Conservation (phyloP, 345 rosid genomes). For the Limnanthes douglasii region DNA sequence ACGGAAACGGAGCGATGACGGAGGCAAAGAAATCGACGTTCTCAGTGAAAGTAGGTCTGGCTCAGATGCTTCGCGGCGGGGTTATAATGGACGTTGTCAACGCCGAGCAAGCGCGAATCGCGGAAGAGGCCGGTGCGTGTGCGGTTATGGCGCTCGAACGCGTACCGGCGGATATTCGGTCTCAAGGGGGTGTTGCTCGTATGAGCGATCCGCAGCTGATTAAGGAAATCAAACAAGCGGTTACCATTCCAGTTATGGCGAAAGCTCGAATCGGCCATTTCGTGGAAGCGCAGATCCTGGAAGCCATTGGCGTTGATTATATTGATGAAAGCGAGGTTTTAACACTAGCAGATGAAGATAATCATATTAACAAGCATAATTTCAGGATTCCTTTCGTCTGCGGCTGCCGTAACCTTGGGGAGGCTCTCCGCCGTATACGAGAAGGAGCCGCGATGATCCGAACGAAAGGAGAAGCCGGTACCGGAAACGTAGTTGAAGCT, state of each 20-base stretch:
- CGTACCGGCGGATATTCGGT: constrained; percentile 50
- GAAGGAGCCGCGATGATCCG: constrained; percentile 86
- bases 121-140: constrained; percentile 66
- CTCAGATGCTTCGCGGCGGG: constrained; percentile 69
- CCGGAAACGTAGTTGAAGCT: constrained; percentile 65
- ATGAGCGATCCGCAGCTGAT: constrained; percentile 55
- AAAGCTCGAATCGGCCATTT: constrained; percentile 59
- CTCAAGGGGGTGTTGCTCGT: constrained; percentile 59
- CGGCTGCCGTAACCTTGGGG: constrained; percentile 69
- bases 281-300: constrained; percentile 59
- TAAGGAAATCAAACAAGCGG: constrained; percentile 43
- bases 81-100: constrained; percentile 61
- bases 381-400: constrained; percentile 73
- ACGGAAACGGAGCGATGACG: constrained; percentile 42
- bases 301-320: constrained; percentile 59
- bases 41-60: constrained; percentile 62
- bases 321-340: constrained; percentile 74
- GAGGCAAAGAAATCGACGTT: constrained; percentile 45
- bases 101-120: constrained; percentile 47
- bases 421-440: constrained; percentile 54
- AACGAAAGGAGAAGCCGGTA: constrained; percentile 81
- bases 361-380: constrained; percentile 75
- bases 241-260: constrained; percentile 61
- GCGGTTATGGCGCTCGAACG: constrained; percentile 70
- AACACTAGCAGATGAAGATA: constrained; percentile 58